Percentiles rank a stretch among this genome's conserved stretches.
phyloP scores from a whole-genome alignment of 2,329 filamentous ascomycete species.

The Aspergillus sp. region DNA sequence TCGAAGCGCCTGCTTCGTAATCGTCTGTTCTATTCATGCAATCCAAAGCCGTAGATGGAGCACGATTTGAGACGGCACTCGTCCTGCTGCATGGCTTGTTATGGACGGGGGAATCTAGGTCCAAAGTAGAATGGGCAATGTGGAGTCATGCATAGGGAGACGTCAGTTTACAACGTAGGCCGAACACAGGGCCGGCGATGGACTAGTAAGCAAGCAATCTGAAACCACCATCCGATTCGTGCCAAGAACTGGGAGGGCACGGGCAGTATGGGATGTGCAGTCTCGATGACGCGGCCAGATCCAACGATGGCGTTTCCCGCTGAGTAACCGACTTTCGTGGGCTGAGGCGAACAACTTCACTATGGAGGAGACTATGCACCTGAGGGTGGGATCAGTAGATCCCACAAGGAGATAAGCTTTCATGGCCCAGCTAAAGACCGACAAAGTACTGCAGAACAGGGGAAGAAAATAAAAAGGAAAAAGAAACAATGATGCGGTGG shows the following conservation, averaged over 20 bases:
- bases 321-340: background rate
- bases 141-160: conserved; percentile 1
- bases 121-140: background rate
- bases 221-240: conserved; percentile 8
- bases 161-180: conserved; percentile 8
- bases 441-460: background rate
- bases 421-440: background rate
- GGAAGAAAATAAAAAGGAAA: background rate
- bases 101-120: background rate
- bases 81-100: background rate
- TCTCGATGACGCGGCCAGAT: conserved; percentile 9
- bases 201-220: conserved; percentile 3
- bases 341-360: background rate
- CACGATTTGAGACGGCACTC: background rate
- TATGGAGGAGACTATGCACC: background rate
- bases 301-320: background rate
- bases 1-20: background rate
- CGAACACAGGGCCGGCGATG: background rate
- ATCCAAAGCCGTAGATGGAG: background rate
- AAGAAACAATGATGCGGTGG: background rate
- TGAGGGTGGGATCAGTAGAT: background rate
- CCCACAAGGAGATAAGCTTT: too few relatives aligned
- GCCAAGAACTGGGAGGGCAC: conserved; percentile 6
- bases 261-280: conserved; percentile 6
- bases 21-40: background rate